phyloP scores from a whole-genome alignment of 192 early-diverging fungal genomes.

The Coemansia sp. region DNA sequence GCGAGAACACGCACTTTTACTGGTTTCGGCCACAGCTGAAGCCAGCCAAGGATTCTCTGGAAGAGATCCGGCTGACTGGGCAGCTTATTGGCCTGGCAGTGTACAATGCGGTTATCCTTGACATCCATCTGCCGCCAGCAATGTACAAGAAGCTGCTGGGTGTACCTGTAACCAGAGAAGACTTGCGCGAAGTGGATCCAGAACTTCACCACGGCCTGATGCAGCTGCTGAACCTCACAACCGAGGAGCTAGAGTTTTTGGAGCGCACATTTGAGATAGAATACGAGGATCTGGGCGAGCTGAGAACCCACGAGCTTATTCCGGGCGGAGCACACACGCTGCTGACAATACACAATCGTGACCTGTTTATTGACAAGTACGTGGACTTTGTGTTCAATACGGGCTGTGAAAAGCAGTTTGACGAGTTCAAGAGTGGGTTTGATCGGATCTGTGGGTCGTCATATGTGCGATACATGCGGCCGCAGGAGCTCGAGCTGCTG shows the following conservation, averaged over 20 bases:
- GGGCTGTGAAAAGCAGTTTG: conserved; percentile 66
- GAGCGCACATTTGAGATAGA: conserved; percentile 82
- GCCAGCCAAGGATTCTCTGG: conserved; percentile 54
- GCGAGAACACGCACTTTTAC: conserved; percentile 77
- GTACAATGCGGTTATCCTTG: conserved; percentile 88
- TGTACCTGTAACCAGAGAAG: conserved; percentile 62
- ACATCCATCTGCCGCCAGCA: conserved; percentile 82
- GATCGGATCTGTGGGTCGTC: conserved; percentile 53
- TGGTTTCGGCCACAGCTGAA: conserved; percentile 74
- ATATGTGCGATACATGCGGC: conserved; percentile 67
- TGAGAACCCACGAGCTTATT: conserved; percentile 63
- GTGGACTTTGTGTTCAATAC: conserved; percentile 74
- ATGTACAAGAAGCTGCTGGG: conserved; percentile 87
- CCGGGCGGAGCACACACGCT: conserved; percentile 61
- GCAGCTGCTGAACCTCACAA: conserved; percentile 63
- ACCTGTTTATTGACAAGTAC: conserved; percentile 80
- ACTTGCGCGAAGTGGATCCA: conserved; percentile 75
- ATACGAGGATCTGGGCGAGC: conserved; percentile 63
- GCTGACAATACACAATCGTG: conserved; percentile 70
- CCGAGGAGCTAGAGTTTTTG: conserved; percentile 70
- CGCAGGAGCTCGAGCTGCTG: conserved; percentile 86
- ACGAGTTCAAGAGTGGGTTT: conserved; percentile 81
- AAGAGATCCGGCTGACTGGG: conserved; percentile 86
- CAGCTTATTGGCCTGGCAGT: conserved; percentile 87
- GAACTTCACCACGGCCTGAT: conserved; percentile 72